Conservation (phyloP, 257 asterid genomes). For the Ajuga chamaepitys region DNA sequence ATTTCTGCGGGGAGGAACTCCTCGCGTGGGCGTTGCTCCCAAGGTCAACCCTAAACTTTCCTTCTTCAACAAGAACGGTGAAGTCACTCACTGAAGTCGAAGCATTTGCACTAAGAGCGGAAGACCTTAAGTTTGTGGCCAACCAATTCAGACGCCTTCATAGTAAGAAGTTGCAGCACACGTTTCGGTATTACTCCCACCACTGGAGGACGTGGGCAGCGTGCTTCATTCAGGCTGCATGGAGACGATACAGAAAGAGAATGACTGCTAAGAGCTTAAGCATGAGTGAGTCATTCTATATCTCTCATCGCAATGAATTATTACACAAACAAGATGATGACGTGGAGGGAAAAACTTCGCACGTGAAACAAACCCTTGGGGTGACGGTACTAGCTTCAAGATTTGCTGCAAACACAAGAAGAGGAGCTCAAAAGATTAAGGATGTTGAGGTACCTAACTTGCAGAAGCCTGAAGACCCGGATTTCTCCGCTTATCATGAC, state of each 20-base stretch:
- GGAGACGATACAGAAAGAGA: conserved; percentile 58
- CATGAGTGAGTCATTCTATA: conserved; percentile 41
- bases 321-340: conserved; percentile 21
- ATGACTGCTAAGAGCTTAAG: conserved; percentile 33
- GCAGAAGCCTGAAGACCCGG: conserved; percentile 78
- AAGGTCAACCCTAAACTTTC: conserved; percentile 46
- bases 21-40: conserved; percentile 86
- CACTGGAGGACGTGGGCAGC: conserved; percentile 92
- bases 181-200: conserved; percentile 68
- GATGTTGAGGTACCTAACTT: conserved; percentile 44
- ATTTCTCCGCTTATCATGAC: conserved; percentile 63
- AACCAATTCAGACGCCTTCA: conserved; percentile 81
- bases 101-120: conserved; percentile 74
- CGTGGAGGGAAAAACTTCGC: conserved; percentile 15
- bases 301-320: conserved; percentile 17
- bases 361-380: conserved; percentile 40
- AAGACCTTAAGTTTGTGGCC: conserved; percentile 78
- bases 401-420: conserved; percentile 61
- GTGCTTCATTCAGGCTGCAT: conserved; percentile 71
- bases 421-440: conserved; percentile 61
- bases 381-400: conserved; percentile 67
- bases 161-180: conserved; percentile 76
- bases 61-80: conserved; percentile 82
- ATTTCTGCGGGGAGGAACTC: conserved; percentile 79
- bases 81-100: conserved; percentile 65